A percentile compares a stretch with the other conserved stretches of the same genome.
Conservation (phyloP, 345 rosid species). For the Microcos paniculata region DNA sequence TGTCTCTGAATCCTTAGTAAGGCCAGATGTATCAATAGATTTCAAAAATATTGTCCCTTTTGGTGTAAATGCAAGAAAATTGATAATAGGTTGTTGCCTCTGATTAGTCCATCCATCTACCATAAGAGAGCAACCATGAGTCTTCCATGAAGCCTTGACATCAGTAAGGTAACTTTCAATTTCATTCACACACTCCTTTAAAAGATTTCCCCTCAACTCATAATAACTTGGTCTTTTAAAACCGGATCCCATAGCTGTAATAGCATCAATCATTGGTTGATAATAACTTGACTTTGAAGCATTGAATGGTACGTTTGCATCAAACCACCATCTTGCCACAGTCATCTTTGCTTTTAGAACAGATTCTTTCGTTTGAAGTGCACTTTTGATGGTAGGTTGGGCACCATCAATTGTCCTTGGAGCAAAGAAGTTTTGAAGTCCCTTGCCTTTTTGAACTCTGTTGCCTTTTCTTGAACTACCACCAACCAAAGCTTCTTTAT, state of each 20-base stretch:
- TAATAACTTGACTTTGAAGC: no score
- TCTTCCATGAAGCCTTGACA: not conserved
- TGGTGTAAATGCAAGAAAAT: not conserved
- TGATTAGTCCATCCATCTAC: not conserved
- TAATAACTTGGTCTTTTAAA: no score
- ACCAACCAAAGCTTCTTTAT: not conserved
- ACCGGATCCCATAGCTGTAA: no score
- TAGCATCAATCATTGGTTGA: no score
- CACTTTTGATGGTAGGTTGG: not conserved
- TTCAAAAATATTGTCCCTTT: not conserved
- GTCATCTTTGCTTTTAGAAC: not conserved
- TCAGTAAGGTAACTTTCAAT: no score
- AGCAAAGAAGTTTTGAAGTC: no score
- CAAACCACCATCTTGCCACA: no score
- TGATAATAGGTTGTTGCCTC: not conserved
- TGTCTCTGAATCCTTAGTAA: not conserved
- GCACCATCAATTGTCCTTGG: not conserved
- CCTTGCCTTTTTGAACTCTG: no score
- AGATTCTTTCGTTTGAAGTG: not conserved
- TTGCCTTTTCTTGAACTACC: not conserved
- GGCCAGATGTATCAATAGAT: not conserved
- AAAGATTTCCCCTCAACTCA: no score
- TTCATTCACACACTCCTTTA: no score
- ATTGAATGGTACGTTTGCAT: no score
- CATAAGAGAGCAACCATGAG: not conserved